Conservation (phyloP, 371 early-diverging fungal species). For the Apophysomyces trapeziformis region DNA sequence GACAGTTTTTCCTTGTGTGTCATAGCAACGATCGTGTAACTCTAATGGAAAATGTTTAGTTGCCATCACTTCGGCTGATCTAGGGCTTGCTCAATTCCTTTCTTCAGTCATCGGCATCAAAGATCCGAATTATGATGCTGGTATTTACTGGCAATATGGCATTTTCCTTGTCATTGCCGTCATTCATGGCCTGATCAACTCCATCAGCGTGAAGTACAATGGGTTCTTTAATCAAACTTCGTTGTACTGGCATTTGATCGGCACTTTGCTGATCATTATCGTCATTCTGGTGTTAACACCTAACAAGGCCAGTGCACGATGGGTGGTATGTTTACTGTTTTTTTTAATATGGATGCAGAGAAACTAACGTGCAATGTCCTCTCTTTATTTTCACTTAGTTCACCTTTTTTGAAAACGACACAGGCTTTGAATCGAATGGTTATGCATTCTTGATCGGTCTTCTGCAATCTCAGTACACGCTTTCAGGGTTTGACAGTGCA, state of each 20-base stretch:
- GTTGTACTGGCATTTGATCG: conserved; percentile 63
- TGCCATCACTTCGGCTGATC: conserved; percentile 58
- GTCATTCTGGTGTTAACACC: conserved; percentile 55
- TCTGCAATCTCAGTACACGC: conserved; percentile 54
- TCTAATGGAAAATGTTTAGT: conserved; percentile 7
- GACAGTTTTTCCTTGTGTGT: too few relatives aligned
- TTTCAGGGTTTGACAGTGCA: conserved; percentile 70
- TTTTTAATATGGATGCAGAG: too few relatives aligned
- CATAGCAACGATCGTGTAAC: too few relatives aligned
- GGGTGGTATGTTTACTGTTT: conserved; percentile 35
- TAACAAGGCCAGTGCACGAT: conserved; percentile 45
- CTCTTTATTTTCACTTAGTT: conserved; percentile 13
- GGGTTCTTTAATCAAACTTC: conserved; percentile 58
- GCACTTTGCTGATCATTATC: conserved; percentile 60
- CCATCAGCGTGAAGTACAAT: conserved; percentile 53
- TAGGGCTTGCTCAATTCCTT: conserved; percentile 56
- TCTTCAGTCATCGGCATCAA: conserved; percentile 47
- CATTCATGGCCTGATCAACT: conserved; percentile 62
- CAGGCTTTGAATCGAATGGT: conserved; percentile 36
- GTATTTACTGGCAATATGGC: conserved; percentile 45
- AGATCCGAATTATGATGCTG: conserved; percentile 35
- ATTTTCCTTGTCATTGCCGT: conserved; percentile 52
- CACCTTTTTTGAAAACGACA: conserved; percentile 43
- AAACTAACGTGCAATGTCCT: too few relatives aligned
- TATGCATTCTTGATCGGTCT: conserved; percentile 46